phyloP scores from a whole-genome alignment of 169 alveolate species.

The Amoebophrya sp. region DNA sequence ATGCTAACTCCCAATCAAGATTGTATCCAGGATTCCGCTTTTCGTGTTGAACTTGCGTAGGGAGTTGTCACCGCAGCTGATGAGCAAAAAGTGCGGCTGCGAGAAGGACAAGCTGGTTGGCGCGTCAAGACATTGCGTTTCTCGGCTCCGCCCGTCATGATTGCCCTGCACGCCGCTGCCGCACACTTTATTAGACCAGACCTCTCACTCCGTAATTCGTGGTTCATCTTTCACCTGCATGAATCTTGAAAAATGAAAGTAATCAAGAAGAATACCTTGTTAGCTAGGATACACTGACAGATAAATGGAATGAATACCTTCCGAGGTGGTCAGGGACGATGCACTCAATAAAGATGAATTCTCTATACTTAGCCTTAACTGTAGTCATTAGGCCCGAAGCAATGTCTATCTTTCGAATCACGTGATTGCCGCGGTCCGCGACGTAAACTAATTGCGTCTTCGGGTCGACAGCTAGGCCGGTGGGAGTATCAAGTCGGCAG shows the following conservation, averaged over 20 bases:
- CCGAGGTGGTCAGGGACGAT: too few relatives aligned
- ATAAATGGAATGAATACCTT: too few relatives aligned
- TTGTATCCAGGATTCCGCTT: background rate
- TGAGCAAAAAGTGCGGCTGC: background rate
- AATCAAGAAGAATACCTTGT: too few relatives aligned
- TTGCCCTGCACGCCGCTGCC: background rate
- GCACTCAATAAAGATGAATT: too few relatives aligned
- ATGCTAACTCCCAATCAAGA: background rate
- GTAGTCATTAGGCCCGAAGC: background rate
- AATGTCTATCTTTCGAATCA: background rate
- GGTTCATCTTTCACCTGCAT: too few relatives aligned
- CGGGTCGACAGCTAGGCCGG: background rate
- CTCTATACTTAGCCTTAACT: too few relatives aligned
- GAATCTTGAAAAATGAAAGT: too few relatives aligned
- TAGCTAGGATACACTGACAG: too few relatives aligned
- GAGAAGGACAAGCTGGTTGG: background rate
- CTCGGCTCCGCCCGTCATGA: background rate
- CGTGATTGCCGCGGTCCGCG: background rate
- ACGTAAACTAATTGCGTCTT: background rate
- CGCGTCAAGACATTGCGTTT: background rate
- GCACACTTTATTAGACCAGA: too few relatives aligned
- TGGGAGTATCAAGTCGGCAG: background rate
- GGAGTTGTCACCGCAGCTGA: background rate
- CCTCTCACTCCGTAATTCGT: too few relatives aligned
- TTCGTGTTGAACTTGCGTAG: background rate